phyloP scores from a whole-genome alignment of 1,139 yeast genomes.

The Tardiomyces blankii region DNA sequence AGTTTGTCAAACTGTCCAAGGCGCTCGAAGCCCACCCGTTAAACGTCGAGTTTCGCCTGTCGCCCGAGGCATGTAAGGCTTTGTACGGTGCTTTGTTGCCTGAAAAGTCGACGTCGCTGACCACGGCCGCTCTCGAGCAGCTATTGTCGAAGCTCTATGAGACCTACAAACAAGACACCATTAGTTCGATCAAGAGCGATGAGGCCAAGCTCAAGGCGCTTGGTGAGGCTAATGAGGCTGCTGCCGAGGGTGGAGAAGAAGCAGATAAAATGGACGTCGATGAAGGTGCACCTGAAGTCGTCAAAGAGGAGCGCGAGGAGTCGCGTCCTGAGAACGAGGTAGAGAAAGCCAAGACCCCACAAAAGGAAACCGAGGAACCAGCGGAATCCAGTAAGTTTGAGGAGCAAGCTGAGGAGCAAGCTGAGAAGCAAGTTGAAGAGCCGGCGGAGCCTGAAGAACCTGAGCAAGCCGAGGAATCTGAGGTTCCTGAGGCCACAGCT shows the following conservation, averaged over 20 bases:
- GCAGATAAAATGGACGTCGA: not conserved
- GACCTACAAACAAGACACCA: constrained; percentile 19
- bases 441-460: too few relatives aligned
- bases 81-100: constrained; percentile 18
- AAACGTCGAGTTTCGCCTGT: constrained; percentile 16
- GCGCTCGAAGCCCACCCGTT: constrained; percentile 19
- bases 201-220: constrained; percentile 21
- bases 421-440: too few relatives aligned
- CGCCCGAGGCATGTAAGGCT: constrained; percentile 19
- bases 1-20: constrained; percentile 14
- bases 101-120: constrained; percentile 14
- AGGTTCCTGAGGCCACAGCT: too few relatives aligned
- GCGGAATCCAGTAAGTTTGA: too few relatives aligned
- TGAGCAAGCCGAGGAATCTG: too few relatives aligned
- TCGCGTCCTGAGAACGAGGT: too few relatives aligned
- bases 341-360: too few relatives aligned
- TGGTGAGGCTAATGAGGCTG: not conserved
- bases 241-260: not conserved
- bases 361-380: too few relatives aligned
- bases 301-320: too few relatives aligned
- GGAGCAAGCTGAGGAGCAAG: too few relatives aligned
- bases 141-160: constrained; percentile 19
- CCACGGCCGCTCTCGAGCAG: constrained; percentile 18
- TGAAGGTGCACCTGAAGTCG: too few relatives aligned
- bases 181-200: constrained; percentile 21